Percentiles rank a stretch among this genome's conserved stretches.
Conservation (phyloP, 129 eudicot species). For the carrot (Daucus carota) region DH1_v3.0 NC_030385.2:40224501-40225000, state of each 20-base stretch:
- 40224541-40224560: slow-evolving; percentile 58
- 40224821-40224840: not conserved
- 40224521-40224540: slow-evolving; percentile 54
- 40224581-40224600: slow-evolving; percentile 33
- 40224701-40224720: slow-evolving; percentile 5
- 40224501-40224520: slow-evolving; percentile 67
- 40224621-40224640: slow-evolving; percentile 22
- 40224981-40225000: not conserved
- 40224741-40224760: not conserved
- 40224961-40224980: not conserved
- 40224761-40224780: not conserved
- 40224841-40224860: not conserved
- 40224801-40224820: not conserved
- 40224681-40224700: slow-evolving; percentile 32
- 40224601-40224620: slow-evolving; percentile 41
- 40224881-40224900: not conserved
- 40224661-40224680: slow-evolving; percentile 23
- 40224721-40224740: not conserved
- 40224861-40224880: not conserved
- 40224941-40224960: not conserved
- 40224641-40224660: slow-evolving; percentile 24
- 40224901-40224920: not conserved
- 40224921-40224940: not conserved
- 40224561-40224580: slow-evolving; percentile 31
- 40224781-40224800: not conserved